Evolutionary conservation across 805 yeast genomes (phyloP).

Genomic region (Pichia heedii): DNA sequence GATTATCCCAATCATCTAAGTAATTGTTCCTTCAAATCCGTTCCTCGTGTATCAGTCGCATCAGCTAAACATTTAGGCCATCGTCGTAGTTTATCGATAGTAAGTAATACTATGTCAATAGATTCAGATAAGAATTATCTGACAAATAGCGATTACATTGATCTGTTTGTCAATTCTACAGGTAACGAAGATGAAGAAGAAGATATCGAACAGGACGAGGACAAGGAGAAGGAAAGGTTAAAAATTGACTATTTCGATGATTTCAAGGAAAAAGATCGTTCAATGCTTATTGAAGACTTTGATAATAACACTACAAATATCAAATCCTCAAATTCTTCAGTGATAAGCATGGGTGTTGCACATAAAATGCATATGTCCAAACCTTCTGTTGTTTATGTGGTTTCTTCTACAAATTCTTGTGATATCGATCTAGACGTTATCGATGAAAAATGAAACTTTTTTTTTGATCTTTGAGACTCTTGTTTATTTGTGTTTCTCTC

Average conservation of each 20-base stretch:
- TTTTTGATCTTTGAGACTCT: too few relatives aligned
- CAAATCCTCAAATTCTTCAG: neutral
- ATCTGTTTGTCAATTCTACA: too few relatives aligned
- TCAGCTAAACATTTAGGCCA: neutral
- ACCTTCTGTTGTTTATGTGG: constrained; percentile 3
- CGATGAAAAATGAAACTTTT: neutral
- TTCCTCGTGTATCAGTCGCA: too few relatives aligned
- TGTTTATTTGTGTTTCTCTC: too few relatives aligned
- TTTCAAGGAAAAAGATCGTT: neutral
- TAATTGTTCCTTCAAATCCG: too few relatives aligned
- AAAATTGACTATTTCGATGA: too few relatives aligned
- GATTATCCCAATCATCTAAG: too few relatives aligned
- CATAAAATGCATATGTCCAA: neutral
- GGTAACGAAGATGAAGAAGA: neutral
- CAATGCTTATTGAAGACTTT: neutral
- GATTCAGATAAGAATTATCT: neutral
- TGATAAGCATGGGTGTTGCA: neutral
- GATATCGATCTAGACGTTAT: neutral
- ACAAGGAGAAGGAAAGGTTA: neutral
- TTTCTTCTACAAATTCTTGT: neutral
- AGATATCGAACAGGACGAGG: neutral
- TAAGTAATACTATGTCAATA: neutral
- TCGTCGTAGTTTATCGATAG: neutral
- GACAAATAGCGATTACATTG: neutral
- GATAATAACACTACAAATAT: neutral